Conservation (phyloP, 2,329 filamentous ascomycete genomes). For the Sclerotinia subarctica region DNA sequence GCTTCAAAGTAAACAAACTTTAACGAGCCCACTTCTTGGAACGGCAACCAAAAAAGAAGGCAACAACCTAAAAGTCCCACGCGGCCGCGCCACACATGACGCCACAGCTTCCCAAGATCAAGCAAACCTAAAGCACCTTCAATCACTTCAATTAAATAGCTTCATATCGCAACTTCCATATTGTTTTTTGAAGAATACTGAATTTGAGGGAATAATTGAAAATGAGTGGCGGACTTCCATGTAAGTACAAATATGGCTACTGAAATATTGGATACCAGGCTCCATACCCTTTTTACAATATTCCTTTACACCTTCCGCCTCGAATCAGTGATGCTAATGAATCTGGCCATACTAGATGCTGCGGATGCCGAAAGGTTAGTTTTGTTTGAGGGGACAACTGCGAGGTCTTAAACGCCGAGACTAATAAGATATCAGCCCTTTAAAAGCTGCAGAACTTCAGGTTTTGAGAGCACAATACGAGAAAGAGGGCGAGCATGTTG, state of each 20-base stretch:
- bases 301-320: slow-evolving; percentile 31
- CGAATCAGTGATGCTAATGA: slow-evolving; percentile 36
- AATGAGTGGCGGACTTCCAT: slow-evolving; percentile 39
- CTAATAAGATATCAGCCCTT: slow-evolving; percentile 56
- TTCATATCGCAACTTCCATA: slow-evolving; percentile 27
- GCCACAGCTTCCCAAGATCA: slow-evolving; percentile 22
- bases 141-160: slow-evolving; percentile 1
- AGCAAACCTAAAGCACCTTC: slow-evolving; percentile 19
- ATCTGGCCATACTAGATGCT: slow-evolving; percentile 63
- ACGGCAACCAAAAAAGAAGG: slow-evolving; percentile 11
- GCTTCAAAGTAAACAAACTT: slow-evolving; percentile 16
- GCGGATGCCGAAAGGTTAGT: slow-evolving; percentile 91
- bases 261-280: slow-evolving; percentile 30
- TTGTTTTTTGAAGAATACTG: slow-evolving; percentile 5
- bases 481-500: slow-evolving; percentile 95
- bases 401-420: slow-evolving; percentile 3
- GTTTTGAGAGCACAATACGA: slow-evolving; percentile 93
- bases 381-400: background rate
- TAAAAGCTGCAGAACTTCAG: slow-evolving; percentile 87
- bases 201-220: slow-evolving; percentile 20
- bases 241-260: slow-evolving; percentile 36
- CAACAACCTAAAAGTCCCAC: slow-evolving; percentile 2
- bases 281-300: slow-evolving; percentile 31
- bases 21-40: slow-evolving; percentile 10
- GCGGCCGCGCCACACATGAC: slow-evolving; percentile 19